Conservation (phyloP, 129 eudicot genomes). For the Erigeron canadensis region DNA sequence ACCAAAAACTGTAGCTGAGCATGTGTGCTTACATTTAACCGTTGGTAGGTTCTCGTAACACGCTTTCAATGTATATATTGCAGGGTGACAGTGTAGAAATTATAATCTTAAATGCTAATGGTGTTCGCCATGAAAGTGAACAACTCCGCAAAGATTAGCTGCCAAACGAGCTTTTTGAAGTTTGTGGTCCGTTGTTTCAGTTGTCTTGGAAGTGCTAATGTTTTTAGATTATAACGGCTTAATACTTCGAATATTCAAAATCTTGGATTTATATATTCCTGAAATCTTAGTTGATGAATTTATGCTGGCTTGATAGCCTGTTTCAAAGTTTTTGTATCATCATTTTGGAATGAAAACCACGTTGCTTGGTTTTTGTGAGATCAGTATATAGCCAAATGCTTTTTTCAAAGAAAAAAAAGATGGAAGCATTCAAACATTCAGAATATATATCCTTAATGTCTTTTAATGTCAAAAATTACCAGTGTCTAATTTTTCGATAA, state of each 20-base stretch:
- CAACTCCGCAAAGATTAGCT: constrained; percentile 75
- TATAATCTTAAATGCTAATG: constrained; percentile 60
- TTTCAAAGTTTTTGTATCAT: neutral
- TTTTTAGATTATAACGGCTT: constrained; percentile 10
- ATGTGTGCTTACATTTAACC: too few relatives aligned
- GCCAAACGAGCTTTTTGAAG: constrained; percentile 5
- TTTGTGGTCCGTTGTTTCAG: too few relatives aligned
- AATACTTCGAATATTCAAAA: constrained; percentile 17
- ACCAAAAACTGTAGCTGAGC: too few relatives aligned
- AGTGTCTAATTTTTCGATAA: too few relatives aligned
- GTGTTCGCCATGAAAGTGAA: constrained; percentile 70
- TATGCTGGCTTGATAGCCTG: neutral
- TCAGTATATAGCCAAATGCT: too few relatives aligned
- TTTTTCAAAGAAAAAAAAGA: too few relatives aligned
- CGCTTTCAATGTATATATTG: neutral
- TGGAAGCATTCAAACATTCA: too few relatives aligned
- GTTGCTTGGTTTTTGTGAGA: too few relatives aligned
- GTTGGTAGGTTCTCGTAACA: neutral
- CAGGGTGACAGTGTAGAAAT: constrained; percentile 97
- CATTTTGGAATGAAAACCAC: neutral
- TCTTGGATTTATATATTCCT: constrained; percentile 20
- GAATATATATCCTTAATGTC: too few relatives aligned
- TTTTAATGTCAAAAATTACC: too few relatives aligned
- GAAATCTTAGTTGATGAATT: constrained; percentile 10
- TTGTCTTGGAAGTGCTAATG: constrained; percentile 1